Evolutionary conservation across 73 alveolate genomes (phyloP).

Genomic region (Uronychia setigera): DNA sequence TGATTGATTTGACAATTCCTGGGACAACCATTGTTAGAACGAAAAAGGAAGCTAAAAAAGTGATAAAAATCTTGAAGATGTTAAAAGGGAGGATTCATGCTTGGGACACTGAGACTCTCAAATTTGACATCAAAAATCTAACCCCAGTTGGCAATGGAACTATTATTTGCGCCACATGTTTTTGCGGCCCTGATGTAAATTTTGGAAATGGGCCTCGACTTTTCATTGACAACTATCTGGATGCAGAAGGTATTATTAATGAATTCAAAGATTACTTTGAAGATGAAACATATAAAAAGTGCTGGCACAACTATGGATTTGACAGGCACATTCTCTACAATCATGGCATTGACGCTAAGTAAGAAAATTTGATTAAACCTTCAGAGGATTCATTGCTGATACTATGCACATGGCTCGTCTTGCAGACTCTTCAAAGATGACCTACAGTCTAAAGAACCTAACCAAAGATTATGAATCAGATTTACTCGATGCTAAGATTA

Average conservation of each 20-base stretch:
- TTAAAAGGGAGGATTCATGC: conserved; percentile 78
- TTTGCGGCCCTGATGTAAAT: conserved; percentile 92
- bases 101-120: conserved; percentile 95
- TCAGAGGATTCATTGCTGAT: conserved; percentile 90
- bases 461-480: conserved; percentile 65
- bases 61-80: conserved; percentile 56
- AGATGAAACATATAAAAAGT: conserved; percentile 65
- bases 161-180: conserved; percentile 85
- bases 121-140: conserved; percentile 76
- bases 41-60: conserved; percentile 70
- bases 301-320: conserved; percentile 92
- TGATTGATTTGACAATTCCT: conserved; percentile 21
- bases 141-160: conserved; percentile 86
- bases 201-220: conserved; percentile 95
- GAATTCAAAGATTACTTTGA: conserved; percentile 87
- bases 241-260: conserved; percentile 67
- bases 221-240: conserved; percentile 87
- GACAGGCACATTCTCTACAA: conserved; percentile 86
- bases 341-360: conserved; percentile 4
- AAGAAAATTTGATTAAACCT: background rate
- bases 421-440: conserved; percentile 82
- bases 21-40: conserved; percentile 81
- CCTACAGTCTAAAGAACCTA: conserved; percentile 70
- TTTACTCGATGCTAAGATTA: conserved; percentile 52
- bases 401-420: conserved; percentile 96